These are phyloP conservation scores for Globisporangium lucens DNA, from an alignment of 352 stramenopile genomes.

Conservation along the genomic window DNA sequence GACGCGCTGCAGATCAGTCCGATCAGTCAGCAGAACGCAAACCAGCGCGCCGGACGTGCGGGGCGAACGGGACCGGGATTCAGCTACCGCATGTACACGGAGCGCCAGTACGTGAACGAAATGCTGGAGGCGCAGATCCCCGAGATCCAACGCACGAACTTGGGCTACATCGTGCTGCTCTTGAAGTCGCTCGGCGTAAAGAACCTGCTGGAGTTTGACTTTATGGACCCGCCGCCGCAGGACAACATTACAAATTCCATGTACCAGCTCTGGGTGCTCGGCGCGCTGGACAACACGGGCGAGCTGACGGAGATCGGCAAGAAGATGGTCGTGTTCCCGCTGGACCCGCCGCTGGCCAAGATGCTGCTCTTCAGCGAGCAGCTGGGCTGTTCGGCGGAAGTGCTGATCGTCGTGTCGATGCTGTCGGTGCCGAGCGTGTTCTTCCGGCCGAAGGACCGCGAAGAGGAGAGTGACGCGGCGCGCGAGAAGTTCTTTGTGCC, in stretches of 20 bases:
- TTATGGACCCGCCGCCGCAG: conserved; percentile 97
- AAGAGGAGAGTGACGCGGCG: conserved; percentile 96
- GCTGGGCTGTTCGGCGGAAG: conserved; percentile 92
- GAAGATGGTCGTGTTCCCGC: conserved; percentile 98
- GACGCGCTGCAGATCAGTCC: conserved; percentile 95
- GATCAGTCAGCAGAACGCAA: conserved; percentile 97
- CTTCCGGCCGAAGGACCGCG: conserved; percentile 95
- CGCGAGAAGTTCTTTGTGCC: conserved; percentile 99
- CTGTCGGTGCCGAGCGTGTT: conserved; percentile 97
- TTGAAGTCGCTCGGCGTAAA: conserved; percentile 97
- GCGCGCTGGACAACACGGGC: conserved; percentile 96
- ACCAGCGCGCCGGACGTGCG: conserved; percentile 94
- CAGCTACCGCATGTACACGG: conserved; percentile 96
- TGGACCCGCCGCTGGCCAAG: conserved; percentile 95
- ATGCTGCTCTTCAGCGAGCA: conserved; percentile 96
- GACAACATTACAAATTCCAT: conserved; percentile 98
- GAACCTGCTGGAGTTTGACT: conserved; percentile 97
- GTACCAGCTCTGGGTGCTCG: conserved; percentile 98
- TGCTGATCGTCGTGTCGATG: conserved; percentile 97
- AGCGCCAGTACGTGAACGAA: conserved; percentile 96
- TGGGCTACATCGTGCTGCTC: conserved; percentile 96
- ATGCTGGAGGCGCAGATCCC: conserved; percentile 97
- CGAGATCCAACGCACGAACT: conserved; percentile 98
- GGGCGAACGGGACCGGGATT: conserved; percentile 89
- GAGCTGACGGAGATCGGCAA: conserved; percentile 95